phyloP scores from a whole-genome alignment of 2,329 filamentous ascomycete species.

The Hyphodiscus sp. region DNA sequence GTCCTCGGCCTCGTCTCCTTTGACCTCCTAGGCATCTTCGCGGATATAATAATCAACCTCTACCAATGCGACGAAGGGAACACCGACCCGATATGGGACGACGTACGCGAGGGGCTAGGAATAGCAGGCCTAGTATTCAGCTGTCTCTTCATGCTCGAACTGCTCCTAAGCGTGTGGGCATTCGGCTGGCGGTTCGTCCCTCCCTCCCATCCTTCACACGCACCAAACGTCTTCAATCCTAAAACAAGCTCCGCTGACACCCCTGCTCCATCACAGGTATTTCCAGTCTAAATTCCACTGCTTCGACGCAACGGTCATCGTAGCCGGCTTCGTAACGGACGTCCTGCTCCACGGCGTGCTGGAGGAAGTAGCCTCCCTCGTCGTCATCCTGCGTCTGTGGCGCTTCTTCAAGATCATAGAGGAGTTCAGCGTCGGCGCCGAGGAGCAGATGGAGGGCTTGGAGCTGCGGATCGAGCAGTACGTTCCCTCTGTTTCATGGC shows the following conservation, averaged over 20 bases:
- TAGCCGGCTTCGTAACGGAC: constrained; percentile 56
- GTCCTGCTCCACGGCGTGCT: constrained; percentile 51
- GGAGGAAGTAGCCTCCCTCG: constrained; percentile 59
- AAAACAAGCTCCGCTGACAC: neutral
- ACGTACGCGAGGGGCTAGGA: constrained; percentile 39
- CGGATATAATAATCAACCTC: constrained; percentile 44
- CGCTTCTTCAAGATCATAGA: constrained; percentile 66
- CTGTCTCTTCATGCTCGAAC: constrained; percentile 57
- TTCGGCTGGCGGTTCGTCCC: constrained; percentile 48
- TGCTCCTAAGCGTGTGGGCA: constrained; percentile 51
- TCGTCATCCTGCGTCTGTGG: constrained; percentile 61
- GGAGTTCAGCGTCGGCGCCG: constrained; percentile 56
- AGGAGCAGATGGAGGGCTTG: constrained; percentile 55
- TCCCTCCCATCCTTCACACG: too few relatives aligned
- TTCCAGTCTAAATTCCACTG: constrained; percentile 41
- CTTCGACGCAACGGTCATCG: constrained; percentile 58
- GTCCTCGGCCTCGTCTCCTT: constrained; percentile 43
- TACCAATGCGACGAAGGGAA: constrained; percentile 38
- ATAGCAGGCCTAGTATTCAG: constrained; percentile 53
- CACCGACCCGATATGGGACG: constrained; percentile 27
- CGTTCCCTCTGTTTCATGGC: too few relatives aligned
- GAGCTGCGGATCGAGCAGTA: constrained; percentile 42
- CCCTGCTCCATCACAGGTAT: constrained; percentile 36
- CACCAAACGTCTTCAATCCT: too few relatives aligned
- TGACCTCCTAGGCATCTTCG: constrained; percentile 46